Percentiles rank a stretch among this genome's conserved stretches.
These are phyloP conservation scores for Calonectria multiphialidica DNA, from an alignment of 2,329 filamentous ascomycete genomes.

Conservation along the genomic window DNA sequence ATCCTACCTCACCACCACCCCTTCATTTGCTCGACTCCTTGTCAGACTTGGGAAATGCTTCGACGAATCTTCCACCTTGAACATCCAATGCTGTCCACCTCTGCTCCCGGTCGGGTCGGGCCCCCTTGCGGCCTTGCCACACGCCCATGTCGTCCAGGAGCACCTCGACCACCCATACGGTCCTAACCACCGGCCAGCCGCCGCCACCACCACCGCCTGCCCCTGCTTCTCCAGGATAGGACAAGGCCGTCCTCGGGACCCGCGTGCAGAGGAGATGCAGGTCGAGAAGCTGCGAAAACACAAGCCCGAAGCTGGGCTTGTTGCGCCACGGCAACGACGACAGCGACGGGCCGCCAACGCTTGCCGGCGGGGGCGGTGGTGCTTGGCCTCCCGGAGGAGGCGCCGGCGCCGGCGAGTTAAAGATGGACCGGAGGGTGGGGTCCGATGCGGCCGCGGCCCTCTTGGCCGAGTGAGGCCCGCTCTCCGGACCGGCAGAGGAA, in stretches of 20 bases:
- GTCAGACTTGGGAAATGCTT: slow-evolving; percentile 48
- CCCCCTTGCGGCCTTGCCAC: slow-evolving; percentile 53
- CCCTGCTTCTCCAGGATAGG: slow-evolving; percentile 4
- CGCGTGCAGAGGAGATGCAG: slow-evolving; percentile 65
- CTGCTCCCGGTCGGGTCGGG: slow-evolving; percentile 59
- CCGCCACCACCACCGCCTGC: background rate
- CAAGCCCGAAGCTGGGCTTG: slow-evolving; percentile 65
- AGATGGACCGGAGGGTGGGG: slow-evolving; percentile 63
- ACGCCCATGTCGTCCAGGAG: slow-evolving; percentile 63
- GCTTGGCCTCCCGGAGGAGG: slow-evolving; percentile 23
- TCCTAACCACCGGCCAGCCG: slow-evolving; percentile 33
- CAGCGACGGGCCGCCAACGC: slow-evolving; percentile 17
- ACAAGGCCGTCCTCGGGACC: slow-evolving; percentile 50
- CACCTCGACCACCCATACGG: slow-evolving; percentile 62
- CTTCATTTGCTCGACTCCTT: slow-evolving; percentile 8
- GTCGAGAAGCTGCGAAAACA: slow-evolving; percentile 67
- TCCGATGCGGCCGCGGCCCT: slow-evolving; percentile 44
- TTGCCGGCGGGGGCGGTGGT: no score
- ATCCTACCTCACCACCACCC: background rate
- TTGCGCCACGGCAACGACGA: slow-evolving; percentile 44
- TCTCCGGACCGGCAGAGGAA: background rate
- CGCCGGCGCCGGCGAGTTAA: slow-evolving; percentile 51
- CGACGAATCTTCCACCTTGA: slow-evolving; percentile 51
- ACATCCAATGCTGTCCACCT: slow-evolving; percentile 65
- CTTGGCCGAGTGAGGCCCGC: slow-evolving; percentile 15